phyloP scores from a whole-genome alignment of 805 yeast species.

The Danielozyma ontarioensis region DNA sequence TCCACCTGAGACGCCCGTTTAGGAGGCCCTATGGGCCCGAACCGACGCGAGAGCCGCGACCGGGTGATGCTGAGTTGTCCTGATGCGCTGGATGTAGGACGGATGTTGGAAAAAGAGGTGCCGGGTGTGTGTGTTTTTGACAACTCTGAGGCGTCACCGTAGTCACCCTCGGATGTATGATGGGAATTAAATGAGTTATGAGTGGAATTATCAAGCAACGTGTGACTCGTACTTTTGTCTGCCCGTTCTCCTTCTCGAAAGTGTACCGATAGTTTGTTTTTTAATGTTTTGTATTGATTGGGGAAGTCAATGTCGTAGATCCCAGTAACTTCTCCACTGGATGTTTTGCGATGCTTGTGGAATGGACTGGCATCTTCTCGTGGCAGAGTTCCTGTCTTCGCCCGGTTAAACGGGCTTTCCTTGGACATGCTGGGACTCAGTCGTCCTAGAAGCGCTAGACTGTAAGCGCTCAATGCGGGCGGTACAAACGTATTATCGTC shows the following conservation, averaged over 20 bases:
- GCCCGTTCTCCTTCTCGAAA: constrained; percentile 13
- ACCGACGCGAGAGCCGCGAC: constrained; percentile 31
- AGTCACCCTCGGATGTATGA: constrained; percentile 10
- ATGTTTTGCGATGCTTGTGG: too few relatives aligned
- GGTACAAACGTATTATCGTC: constrained; percentile 53
- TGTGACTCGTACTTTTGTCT: constrained; percentile 1
- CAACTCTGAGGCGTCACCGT: constrained; percentile 6
- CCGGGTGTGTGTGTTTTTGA: not conserved
- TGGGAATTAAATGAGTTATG: constrained; percentile 11
- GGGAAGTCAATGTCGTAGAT: constrained; percentile 30
- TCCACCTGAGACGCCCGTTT: constrained; percentile 31
- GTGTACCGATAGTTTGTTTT: constrained; percentile 30
- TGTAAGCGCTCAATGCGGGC: constrained; percentile 56
- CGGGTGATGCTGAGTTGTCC: constrained; percentile 17
- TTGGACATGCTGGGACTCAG: too few relatives aligned
- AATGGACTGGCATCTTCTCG: constrained; percentile 2
- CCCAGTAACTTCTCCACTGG: constrained; percentile 22
- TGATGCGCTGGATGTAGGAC: not conserved
- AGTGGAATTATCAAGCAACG: constrained; percentile 2
- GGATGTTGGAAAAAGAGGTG: not conserved
- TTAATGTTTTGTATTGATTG: constrained; percentile 14
- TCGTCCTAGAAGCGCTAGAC: constrained; percentile 53
- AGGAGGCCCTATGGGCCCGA: constrained; percentile 46
- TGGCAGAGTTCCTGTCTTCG: constrained; percentile 17
- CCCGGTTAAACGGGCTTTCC: too few relatives aligned